Evolutionary conservation across 257 asterid genomes (phyloP).

Genomic region (Solanum virginianum): DNA sequence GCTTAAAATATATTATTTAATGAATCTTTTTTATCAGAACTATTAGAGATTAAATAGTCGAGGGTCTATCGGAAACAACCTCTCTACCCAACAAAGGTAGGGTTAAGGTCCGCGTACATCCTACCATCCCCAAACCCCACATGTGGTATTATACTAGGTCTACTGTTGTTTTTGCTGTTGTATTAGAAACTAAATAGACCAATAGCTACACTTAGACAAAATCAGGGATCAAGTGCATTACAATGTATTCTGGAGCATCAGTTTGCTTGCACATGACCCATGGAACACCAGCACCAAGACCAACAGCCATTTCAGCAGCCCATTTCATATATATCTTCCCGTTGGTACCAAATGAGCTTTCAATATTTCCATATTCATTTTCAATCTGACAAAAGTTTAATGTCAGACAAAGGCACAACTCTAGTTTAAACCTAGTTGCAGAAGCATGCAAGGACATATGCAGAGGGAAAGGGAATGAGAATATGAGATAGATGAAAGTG

Average conservation of each 20-base stretch:
- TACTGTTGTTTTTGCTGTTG: not conserved
- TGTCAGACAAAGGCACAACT: not conserved
- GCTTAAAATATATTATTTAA: not conserved
- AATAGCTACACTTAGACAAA: not conserved
- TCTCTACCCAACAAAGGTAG: not conserved
- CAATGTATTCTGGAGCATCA: conserved; percentile 91
- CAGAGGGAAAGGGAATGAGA: not conserved
- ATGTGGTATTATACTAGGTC: not conserved
- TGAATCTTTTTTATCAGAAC: not conserved
- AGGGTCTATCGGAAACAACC: not conserved
- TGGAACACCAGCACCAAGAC: conserved; percentile 91
- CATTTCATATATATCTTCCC: conserved; percentile 73
- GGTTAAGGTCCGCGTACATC: not conserved
- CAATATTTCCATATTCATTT: conserved; percentile 87
- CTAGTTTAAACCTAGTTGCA: not conserved
- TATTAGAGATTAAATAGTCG: not conserved
- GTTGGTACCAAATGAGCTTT: conserved; percentile 52
- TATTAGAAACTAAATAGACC: not conserved
- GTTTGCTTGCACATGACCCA: conserved; percentile 96
- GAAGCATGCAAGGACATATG: not conserved
- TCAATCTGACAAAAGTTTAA: conserved; percentile 52
- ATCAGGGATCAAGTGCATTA: conserved; percentile 22
- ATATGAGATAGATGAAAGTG: not conserved
- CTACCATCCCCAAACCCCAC: not conserved
- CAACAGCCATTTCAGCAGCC: conserved; percentile 96